phyloP scores from a whole-genome alignment of 2,329 filamentous ascomycete genomes.

The Penicillium sp. region DNA sequence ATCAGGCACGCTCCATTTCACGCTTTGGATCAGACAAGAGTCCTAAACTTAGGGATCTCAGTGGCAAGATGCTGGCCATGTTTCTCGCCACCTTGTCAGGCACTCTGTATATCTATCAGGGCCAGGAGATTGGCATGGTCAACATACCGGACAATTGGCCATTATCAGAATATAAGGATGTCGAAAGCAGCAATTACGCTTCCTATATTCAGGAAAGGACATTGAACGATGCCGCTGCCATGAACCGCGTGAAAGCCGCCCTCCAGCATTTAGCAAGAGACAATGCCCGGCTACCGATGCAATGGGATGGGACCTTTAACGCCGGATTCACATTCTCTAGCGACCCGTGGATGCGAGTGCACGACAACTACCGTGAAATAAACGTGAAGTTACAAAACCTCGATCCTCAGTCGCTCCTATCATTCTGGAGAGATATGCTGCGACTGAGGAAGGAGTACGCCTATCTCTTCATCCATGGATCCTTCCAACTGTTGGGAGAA shows the following conservation, averaged over 20 bases:
- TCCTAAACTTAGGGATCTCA: slow-evolving; percentile 49
- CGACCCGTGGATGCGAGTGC: slow-evolving; percentile 68
- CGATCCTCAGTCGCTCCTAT: slow-evolving; percentile 52
- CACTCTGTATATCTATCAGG: slow-evolving; percentile 16
- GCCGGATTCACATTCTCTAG: slow-evolving; percentile 62
- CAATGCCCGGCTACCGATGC: slow-evolving; percentile 69
- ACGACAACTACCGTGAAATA: slow-evolving; percentile 61
- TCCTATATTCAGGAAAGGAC: slow-evolving; percentile 9
- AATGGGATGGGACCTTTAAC: slow-evolving; percentile 61
- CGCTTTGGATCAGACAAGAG: slow-evolving; percentile 54
- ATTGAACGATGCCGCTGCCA: slow-evolving; percentile 7
- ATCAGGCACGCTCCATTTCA: slow-evolving; percentile 46
- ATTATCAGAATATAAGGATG: slow-evolving; percentile 16
- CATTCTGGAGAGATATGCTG: slow-evolving; percentile 62
- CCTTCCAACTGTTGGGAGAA: too few species aligned
- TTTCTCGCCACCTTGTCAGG: slow-evolving; percentile 54
- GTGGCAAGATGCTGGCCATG: slow-evolving; percentile 60
- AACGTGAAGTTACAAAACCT: slow-evolving; percentile 56
- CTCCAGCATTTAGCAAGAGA: slow-evolving; percentile 50
- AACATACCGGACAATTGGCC: slow-evolving; percentile 13
- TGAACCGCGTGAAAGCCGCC: slow-evolving; percentile 16
- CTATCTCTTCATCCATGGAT: slow-evolving; percentile 38
- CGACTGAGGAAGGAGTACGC: slow-evolving; percentile 58
- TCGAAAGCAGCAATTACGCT: slow-evolving; percentile 19
- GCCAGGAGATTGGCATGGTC: slow-evolving; percentile 23